A percentile compares a stretch with the other conserved stretches of the same genome.
Evolutionary conservation across 2,329 filamentous ascomycete species (phyloP).

Genomic region (Epichloe gansuensis): DNA sequence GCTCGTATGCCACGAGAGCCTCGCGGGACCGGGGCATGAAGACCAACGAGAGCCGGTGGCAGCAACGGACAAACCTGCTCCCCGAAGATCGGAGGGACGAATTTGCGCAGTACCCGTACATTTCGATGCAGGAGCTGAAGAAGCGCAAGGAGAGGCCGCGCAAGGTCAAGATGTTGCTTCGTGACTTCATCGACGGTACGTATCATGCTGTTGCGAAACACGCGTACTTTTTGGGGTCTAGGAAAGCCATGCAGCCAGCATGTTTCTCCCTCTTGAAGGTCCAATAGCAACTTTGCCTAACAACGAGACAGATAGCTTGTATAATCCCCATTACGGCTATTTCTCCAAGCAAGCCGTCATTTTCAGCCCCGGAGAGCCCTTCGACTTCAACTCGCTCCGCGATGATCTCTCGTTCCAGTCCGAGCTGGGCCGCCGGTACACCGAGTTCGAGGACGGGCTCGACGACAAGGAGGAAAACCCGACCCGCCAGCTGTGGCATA

Average conservation of each 20-base stretch:
- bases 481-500: slow-evolving; percentile 92
- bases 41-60: slow-evolving; percentile 63
- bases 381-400: slow-evolving; percentile 68
- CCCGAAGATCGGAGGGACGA: slow-evolving; percentile 68
- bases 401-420: slow-evolving; percentile 80
- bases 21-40: slow-evolving; percentile 29
- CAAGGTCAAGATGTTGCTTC: slow-evolving; percentile 89
- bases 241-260: too few species aligned
- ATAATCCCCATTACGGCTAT: slow-evolving; percentile 91
- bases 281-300: slow-evolving; percentile 7
- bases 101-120: slow-evolving; percentile 68
- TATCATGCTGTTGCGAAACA: not conserved
- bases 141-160: slow-evolving; percentile 62
- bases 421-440: slow-evolving; percentile 67
- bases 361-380: slow-evolving; percentile 84
- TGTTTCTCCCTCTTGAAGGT: too few species aligned
- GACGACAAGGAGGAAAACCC: slow-evolving; percentile 59
- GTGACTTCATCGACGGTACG: slow-evolving; percentile 90
- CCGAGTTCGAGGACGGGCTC: slow-evolving; percentile 77
- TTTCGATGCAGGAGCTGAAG: slow-evolving; percentile 72
- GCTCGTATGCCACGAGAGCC: slow-evolving; percentile 16
- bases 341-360: slow-evolving; percentile 95
- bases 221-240: too few species aligned
- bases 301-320: slow-evolving; percentile 60
- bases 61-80: slow-evolving; percentile 67